Evolutionary conservation across 371 early-diverging fungal genomes (phyloP).

Genomic region (Lichtheimia ornata): DNA sequence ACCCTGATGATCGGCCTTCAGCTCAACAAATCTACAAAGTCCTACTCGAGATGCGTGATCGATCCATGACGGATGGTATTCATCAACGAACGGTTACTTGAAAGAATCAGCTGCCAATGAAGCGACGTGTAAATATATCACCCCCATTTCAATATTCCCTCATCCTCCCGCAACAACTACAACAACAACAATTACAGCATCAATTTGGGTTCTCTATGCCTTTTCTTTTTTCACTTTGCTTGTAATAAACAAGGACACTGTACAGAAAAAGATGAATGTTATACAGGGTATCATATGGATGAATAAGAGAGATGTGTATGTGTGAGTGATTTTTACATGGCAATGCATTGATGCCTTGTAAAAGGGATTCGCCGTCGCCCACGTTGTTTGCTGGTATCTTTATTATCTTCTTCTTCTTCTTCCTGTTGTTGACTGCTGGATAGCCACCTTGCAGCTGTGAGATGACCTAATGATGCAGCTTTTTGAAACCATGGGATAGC

Average conservation of each 20-base stretch:
- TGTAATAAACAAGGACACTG: too few species aligned
- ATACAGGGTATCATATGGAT: background rate
- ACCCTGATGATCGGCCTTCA: background rate
- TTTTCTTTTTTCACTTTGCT: too few species aligned
- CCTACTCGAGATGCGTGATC: background rate
- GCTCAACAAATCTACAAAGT: background rate
- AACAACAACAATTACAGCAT: too few species aligned
- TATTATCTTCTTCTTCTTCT: background rate
- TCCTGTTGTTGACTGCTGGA: background rate
- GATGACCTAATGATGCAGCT: constrained; percentile 62
- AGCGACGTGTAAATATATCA: too few species aligned
- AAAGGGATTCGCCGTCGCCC: background rate
- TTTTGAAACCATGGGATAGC: constrained; percentile 71
- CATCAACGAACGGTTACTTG: too few species aligned
- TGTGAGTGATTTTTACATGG: background rate
- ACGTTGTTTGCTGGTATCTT: background rate
- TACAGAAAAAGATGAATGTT: too few species aligned
- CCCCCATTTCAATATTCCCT: too few species aligned
- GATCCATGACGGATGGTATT: background rate
- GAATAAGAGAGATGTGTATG: background rate
- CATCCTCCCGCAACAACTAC: too few species aligned
- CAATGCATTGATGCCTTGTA: background rate
- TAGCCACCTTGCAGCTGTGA: background rate
- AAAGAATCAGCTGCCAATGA: too few species aligned
- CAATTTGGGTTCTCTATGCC: too few species aligned